Evolutionary conservation across 192 early-diverging fungal species (phyloP).

Genomic region (Linnemannia zychae): DNA sequence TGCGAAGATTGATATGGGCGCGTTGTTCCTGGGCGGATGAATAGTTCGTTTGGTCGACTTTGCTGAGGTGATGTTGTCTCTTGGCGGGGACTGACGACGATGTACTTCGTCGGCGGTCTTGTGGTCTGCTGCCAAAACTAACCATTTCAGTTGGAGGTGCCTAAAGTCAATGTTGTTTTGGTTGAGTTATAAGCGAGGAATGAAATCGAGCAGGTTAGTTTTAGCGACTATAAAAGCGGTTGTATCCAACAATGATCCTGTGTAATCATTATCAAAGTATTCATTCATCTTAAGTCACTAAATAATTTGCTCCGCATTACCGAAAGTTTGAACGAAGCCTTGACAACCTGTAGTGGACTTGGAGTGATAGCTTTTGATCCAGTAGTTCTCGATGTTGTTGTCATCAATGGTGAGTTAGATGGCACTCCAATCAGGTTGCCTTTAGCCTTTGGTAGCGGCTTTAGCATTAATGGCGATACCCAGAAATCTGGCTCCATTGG

Average conservation of each 20-base stretch:
- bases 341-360: background rate
- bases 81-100: slow-evolving; percentile 1
- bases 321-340: background rate
- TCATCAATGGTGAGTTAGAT: background rate
- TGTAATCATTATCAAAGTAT: no score
- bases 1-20: background rate
- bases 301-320: slow-evolving; percentile 7
- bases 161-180: background rate
- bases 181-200: background rate
- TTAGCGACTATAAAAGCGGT: no score
- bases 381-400: background rate
- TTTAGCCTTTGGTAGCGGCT: slow-evolving; percentile 14
- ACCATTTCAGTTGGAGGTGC: background rate
- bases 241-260: no score
- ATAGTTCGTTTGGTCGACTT: background rate
- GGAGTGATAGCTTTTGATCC: background rate
- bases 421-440: slow-evolving; percentile 48
- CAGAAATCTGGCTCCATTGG: slow-evolving; percentile 9
- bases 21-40: background rate
- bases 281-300: no score
- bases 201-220: background rate
- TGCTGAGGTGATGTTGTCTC: background rate
- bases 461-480: background rate
- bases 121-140: background rate
- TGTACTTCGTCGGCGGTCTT: background rate